Evolutionary conservation across 2,329 filamentous ascomycete species (phyloP), one percentile per base, ranked within the genome.

Genomic region (Cladosporium halotolerans): DNA sequence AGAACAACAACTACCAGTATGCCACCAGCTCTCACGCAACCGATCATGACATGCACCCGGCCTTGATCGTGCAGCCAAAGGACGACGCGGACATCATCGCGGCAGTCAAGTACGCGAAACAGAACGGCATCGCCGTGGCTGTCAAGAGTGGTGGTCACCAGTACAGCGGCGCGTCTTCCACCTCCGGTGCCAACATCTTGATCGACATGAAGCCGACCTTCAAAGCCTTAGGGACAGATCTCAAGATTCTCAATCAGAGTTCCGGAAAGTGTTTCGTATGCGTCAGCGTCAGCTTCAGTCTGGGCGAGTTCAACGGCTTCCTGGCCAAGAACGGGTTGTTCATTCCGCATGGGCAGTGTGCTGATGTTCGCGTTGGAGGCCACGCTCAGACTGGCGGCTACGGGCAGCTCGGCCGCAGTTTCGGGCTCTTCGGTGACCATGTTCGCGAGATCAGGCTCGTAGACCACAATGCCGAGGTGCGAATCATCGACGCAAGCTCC

Each of bases 381-480:
- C 75, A 78, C 54, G 73, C 68, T 0, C 74, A 78, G 55, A 75
- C 73, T 1, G 75, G 75, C 36, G 76, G 76, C 3, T 77, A 75
- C 46, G 75, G 75, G 1, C 73, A 76, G 54, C 64, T 77, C 0
- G 73, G 64, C 4, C 73, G 75, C 5, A 73, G 72, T 57, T 78
- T 78, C 40, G 66, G 66, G 4, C 59, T 69, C 9, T 60, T 68
- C 44, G 64, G 64, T 13, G 66, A 68, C 42, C 64, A 68, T 36
- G 61, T 69, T 13, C 49, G 60, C 2, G 54, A 57, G 10, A 43
- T 69, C 34, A 59, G 63, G 43, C 62, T 68, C n/a, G 56, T 69
- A 9, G 61, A 68, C 45, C 56, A 64, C 40, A 58, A 63, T 31
- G 65, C 64, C 13, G 54, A 58, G 3, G 48, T 63, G 19, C 58